A percentile compares a stretch with the other conserved stretches of the same genome.
phyloP scores from a whole-genome alignment of 495 filamentous ascomycete genomes.

The Thermothielavioides terrestris region DNA sequence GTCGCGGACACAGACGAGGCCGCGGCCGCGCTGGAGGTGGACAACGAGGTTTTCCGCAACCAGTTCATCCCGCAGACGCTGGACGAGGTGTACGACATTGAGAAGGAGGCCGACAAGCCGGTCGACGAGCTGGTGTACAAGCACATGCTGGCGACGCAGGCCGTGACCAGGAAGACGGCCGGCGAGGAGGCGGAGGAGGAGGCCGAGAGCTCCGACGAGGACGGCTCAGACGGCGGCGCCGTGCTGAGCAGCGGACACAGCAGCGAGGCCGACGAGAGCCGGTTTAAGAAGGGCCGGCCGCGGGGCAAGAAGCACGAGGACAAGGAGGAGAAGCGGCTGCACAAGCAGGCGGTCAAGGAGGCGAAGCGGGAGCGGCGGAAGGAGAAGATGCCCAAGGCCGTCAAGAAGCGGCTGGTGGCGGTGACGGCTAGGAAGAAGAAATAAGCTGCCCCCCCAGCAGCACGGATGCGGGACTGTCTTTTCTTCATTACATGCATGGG shows the following conservation, averaged over 20 bases:
- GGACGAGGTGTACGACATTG: slow-evolving; percentile 91
- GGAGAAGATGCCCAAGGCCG: slow-evolving; percentile 89
- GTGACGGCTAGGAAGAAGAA: slow-evolving; percentile 32
- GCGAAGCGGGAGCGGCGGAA: slow-evolving; percentile 86
- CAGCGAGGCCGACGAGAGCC: slow-evolving; percentile 15
- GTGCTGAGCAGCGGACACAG: slow-evolving; percentile 38
- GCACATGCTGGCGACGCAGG: slow-evolving; percentile 64
- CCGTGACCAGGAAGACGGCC: slow-evolving; percentile 39
- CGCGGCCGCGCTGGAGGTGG: slow-evolving; percentile 51
- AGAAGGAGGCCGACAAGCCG: slow-evolving; percentile 75
- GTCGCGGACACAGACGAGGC: slow-evolving; percentile 36
- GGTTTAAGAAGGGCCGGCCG: slow-evolving; percentile 58
- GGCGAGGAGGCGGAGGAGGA: slow-evolving; percentile 32
- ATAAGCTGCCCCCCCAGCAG: too few relatives aligned
- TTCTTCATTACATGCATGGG: not conserved
- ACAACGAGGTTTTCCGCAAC: slow-evolving; percentile 86
- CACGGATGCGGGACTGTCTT: too few relatives aligned
- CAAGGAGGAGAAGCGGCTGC: slow-evolving; percentile 80
- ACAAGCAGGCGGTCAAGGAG: slow-evolving; percentile 88
- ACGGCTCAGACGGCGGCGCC: slow-evolving; percentile 31
- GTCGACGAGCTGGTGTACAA: slow-evolving; percentile 69
- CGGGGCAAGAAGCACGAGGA: slow-evolving; percentile 85
- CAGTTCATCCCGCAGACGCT: slow-evolving; percentile 92
- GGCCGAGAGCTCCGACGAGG: slow-evolving; percentile 24
- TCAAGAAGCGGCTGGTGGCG: slow-evolving; percentile 72